Conservation (phyloP, 768 basidiomycete genomes). For the Flagelloscypha sp. region DNA sequence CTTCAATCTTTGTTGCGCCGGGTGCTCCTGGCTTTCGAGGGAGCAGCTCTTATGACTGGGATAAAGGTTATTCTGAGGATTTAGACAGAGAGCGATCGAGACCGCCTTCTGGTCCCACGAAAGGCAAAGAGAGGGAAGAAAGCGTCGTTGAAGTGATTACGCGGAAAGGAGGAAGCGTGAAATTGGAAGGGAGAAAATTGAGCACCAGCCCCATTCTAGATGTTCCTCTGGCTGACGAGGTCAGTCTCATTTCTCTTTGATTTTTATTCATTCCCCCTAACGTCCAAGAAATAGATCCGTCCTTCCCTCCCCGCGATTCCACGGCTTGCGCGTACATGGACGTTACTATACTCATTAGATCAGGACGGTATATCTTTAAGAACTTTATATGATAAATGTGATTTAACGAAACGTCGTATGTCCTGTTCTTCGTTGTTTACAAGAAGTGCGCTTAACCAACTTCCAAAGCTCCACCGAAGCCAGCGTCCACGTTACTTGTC, state of each 20-base stretch:
- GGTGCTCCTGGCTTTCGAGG: conserved; percentile 79
- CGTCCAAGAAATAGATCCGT: conserved; percentile 61
- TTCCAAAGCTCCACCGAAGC: conserved; percentile 20
- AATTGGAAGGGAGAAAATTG: conserved; percentile 47
- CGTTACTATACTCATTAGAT: conserved; percentile 81
- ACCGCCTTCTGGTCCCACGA: too few species aligned
- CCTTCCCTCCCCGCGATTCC: conserved; percentile 64
- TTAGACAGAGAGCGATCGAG: conserved; percentile 40
- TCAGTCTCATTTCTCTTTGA: conserved; percentile 24
- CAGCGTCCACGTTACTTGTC: conserved; percentile 46
- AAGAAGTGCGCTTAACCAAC: too few species aligned
- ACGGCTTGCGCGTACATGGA: conserved; percentile 66
- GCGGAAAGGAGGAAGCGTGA: conserved; percentile 40
- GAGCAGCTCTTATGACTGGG: conserved; percentile 54
- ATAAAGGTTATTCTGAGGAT: conserved; percentile 51
- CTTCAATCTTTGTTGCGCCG: too few species aligned
- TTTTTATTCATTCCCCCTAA: not conserved
- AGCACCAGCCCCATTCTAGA: conserved; percentile 46
- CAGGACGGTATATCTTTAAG: conserved; percentile 91
- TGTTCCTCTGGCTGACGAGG: conserved; percentile 48
- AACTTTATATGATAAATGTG: conserved; percentile 72
- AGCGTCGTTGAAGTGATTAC: conserved; percentile 41
- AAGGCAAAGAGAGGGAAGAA: conserved; percentile 12
- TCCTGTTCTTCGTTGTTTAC: too few species aligned
- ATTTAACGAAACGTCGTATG: conserved; percentile 38